Base-by-base conservation (phyloP, 768 basidiomycete genomes). In the Russula ochroleuca region DNA sequence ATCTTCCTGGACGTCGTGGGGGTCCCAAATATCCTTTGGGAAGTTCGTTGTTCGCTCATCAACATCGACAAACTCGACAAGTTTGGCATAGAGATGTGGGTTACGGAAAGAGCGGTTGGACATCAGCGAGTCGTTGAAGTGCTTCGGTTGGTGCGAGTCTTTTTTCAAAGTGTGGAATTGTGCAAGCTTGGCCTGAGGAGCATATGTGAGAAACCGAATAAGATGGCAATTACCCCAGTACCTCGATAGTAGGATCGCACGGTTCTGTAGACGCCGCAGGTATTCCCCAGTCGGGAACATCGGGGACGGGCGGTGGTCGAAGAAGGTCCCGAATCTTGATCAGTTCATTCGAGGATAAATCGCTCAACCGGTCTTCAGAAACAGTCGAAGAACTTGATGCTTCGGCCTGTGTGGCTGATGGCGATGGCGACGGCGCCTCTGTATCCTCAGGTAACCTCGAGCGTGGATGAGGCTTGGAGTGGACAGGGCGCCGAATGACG, bases 111-210 rank as follows among this genome's bases (percentile, higher is more conserved):
- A 87, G 49, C 92, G 87, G 68, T 90, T 92, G 9, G 87, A 84
- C 86, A 98, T 92, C 47, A 99, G 82, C 1, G 92, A 92, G 73
- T 97, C 94, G 73, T 98, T 99, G 78, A 97, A 98, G 74, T 97
- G 94, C 68, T 87, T 86, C 1, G 90, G 88, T 69, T 83, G 81
- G 1, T 65, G 64, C 11, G 83, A 71, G 69, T 86, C 81, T 33
- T 78, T 75, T 73, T 94, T 92, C 52, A 98, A 80, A 0, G 79
- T 70, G 61, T 87, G 82, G 69, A 97, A 98, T 57, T 89, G 85
- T 0, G 81, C 76, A 25, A 97, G 81, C 73, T 97, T 98, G 0
- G 85, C 78, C 94, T 96, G 47, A 35, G 61, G 15, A 6, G 41
- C 14, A 17, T 49, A 45, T 15, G 10, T 64, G 61, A 21, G n/a